These are phyloP conservation scores for Aurifilum marmelostoma DNA, from an alignment of 2,329 filamentous ascomycete species.

Conservation along the genomic window DNA sequence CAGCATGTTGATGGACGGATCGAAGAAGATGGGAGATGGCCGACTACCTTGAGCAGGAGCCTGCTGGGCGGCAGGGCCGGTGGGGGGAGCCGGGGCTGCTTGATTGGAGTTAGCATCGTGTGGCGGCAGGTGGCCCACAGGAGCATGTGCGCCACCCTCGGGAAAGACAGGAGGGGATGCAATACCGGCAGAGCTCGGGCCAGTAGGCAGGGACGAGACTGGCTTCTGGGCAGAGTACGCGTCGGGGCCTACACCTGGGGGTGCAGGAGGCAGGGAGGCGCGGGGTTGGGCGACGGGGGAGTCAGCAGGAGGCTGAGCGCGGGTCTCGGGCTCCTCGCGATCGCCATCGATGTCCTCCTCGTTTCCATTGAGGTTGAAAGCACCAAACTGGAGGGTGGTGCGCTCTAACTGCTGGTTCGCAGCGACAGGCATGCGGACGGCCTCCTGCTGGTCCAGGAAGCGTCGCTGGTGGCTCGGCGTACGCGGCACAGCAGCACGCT, in stretches of 20 bases:
- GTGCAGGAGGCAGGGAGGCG: slow-evolving; percentile 79
- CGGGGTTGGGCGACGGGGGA: slow-evolving; percentile 86
- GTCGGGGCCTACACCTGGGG: slow-evolving; percentile 57
- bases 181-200: slow-evolving; percentile 43
- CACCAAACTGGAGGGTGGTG: slow-evolving; percentile 92
- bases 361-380: slow-evolving; percentile 83
- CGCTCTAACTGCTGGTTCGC: slow-evolving; percentile 94
- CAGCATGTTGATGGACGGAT: slow-evolving; percentile 27
- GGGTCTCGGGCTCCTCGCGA: slow-evolving; percentile 92
- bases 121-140: neutral
- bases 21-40: slow-evolving; percentile 24
- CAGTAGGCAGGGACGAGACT: slow-evolving; percentile 49
- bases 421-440: slow-evolving; percentile 83
- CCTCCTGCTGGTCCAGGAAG: slow-evolving; percentile 92
- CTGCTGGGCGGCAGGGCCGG: slow-evolving; percentile 35
- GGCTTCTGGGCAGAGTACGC: slow-evolving; percentile 60
- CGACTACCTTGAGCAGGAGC: slow-evolving; percentile 43
- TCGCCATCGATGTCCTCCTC: slow-evolving; percentile 93
- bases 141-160: slow-evolving; percentile 10
- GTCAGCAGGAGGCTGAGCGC: slow-evolving; percentile 89
- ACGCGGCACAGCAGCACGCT: slow-evolving; percentile 60
- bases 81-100: slow-evolving; percentile 38
- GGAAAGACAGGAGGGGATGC: slow-evolving; percentile 26
- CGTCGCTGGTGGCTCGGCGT: slow-evolving; percentile 82
- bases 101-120: slow-evolving; percentile 20